Evolutionary conservation across 176 grass and related monocot genomes (phyloP), one percentile per base, ranked within the genome.

Genomic region (Dendrocalamus sinicus): DNA sequence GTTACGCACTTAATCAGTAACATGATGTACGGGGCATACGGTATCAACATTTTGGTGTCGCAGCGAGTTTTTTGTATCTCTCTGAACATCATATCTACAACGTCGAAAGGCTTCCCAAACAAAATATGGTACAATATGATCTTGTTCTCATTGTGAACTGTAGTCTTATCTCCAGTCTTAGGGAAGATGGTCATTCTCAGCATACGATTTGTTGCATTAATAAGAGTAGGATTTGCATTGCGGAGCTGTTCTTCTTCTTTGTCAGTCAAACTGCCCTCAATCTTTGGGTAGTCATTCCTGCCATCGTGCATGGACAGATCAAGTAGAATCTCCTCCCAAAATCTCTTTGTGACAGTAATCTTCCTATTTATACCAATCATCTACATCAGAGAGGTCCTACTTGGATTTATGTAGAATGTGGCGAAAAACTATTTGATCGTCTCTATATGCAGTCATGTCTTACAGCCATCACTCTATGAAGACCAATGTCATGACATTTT

Each of bases 1-100:
- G 16, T 45, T 79, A 60, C 23, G 47, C 22, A 3, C 0, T 66
- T 1, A 20, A 66, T 66, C 2, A 79, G 77, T 66, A 79, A 66
- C 77, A 66, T 79, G 60, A 79, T 79, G 77, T 80, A 80, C 22
- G 44, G 61, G 24, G 77, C 77, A 67, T 80, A 67, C 30, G 77
- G 77, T 0, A 66, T 47, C 5, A 11, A 20, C n/a, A 19, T 30
- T 37, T 0, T 67, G 2, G 0, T 35, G 23, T 66, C 59, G 24
- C 4, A 0, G 55, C 1, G 9, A 28, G 8, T 67, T 66, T 50
- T 80, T 51, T 67, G 0, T 7, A 80, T 66, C 45, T 67, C 9
- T 44, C 6, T 12, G 24, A 79, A 10, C 61, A 79, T 50, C 61
- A 37, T 35, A 24, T 79, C 77, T 22, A 79, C 57, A 66, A 79